Conservation (phyloP, 139 green algal genomes). For the Eudorina sp. region DNA sequence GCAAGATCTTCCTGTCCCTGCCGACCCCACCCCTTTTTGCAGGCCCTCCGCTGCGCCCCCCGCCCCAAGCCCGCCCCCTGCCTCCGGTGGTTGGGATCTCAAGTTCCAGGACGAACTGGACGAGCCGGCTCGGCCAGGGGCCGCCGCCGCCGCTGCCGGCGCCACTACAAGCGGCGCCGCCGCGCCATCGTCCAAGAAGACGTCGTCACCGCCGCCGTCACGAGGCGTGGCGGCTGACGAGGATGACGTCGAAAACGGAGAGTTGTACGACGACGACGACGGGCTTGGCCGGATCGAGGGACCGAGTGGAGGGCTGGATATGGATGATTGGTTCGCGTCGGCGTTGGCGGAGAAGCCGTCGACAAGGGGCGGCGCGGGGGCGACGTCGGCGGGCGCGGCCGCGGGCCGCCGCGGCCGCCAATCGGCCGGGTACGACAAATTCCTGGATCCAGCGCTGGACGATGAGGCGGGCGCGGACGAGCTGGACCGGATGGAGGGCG, state of each 20-base stretch:
- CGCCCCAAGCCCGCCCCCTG: not conserved
- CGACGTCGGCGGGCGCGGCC: not conserved
- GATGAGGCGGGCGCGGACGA: not conserved
- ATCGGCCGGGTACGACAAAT: too few species aligned
- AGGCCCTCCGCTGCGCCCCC: not conserved
- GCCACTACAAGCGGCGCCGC: too few species aligned
- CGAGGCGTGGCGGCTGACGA: too few species aligned
- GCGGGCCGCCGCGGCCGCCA: not conserved
- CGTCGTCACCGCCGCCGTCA: not conserved
- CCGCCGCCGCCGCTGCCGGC: not conserved
- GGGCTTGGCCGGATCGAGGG: slow-evolving; percentile 10
- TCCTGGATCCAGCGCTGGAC: not conserved
- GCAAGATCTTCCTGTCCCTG: too few species aligned
- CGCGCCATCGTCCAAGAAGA: not conserved
- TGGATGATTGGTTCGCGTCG: slow-evolving; percentile 29
- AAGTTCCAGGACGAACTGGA: slow-evolving; percentile 21
- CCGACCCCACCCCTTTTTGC: not conserved
- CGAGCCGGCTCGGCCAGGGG: not conserved
- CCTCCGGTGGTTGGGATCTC: not conserved
- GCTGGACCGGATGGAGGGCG: not conserved
- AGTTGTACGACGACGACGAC: not conserved
- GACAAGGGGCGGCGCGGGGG: too few species aligned
- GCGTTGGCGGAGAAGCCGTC: not conserved
- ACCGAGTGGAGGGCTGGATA: not conserved
- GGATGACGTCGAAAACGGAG: not conserved